A percentile compares a stretch with the other conserved stretches of the same genome.
Evolutionary conservation across 495 filamentous ascomycete genomes (phyloP).

Genomic region (Aspergillus funiculosus): DNA sequence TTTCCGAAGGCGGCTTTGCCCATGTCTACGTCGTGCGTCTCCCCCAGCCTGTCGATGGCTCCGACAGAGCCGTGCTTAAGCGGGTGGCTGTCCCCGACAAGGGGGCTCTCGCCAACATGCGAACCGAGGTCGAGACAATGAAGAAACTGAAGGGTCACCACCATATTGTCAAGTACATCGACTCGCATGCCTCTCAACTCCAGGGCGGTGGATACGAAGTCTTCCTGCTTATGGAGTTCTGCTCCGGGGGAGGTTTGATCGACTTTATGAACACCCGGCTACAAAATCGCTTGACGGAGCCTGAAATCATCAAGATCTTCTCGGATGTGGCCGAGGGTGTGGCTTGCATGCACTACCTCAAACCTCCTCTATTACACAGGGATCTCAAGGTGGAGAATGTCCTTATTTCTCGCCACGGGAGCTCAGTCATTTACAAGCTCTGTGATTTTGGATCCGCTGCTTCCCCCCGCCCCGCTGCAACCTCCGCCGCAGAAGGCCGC

Average conservation of each 20-base stretch:
- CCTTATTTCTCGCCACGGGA: conserved; percentile 66
- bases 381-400: conserved; percentile 99
- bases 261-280: conserved; percentile 99
- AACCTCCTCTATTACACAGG: conserved; percentile 85
- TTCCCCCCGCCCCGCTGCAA: conserved; percentile 74
- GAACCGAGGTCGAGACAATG: conserved; percentile 99
- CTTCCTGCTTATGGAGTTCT: conserved; percentile 96
- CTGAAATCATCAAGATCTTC: conserved; percentile 96
- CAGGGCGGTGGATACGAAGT: conserved; percentile 94
- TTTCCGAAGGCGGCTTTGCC: conserved; percentile 96
- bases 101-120: conserved; percentile 87
- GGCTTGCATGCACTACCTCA: conserved; percentile 98
- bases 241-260: conserved; percentile 79
- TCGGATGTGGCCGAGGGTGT: conserved; percentile 92
- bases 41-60: conserved; percentile 68
- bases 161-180: conserved; percentile 95
- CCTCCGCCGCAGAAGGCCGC: conserved; percentile 76
- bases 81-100: conserved; percentile 97
- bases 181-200: conserved; percentile 93
- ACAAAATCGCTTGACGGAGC: conserved; percentile 93
- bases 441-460: conserved; percentile 97
- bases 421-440: conserved; percentile 72
- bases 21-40: conserved; percentile 96
- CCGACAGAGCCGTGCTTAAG: conserved; percentile 86
- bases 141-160: conserved; percentile 95